Base-by-base conservation (phyloP, 352 stramenopile species). In the Globisporangium okanoganense region DNA sequence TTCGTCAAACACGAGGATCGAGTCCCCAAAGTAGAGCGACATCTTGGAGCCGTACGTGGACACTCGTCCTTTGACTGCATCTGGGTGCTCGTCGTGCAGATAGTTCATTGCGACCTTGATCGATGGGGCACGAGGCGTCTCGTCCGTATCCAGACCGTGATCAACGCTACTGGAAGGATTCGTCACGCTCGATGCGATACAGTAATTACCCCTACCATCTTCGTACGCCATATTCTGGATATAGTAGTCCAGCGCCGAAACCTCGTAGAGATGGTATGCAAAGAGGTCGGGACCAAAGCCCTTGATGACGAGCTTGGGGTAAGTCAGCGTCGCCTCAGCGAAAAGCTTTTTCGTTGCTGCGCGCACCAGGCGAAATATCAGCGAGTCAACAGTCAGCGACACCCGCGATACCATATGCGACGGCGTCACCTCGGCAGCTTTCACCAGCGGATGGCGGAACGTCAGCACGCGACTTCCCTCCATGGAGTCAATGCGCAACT, bases 201-300 rank as follows among this genome's bases (percentile, higher is more conserved):
- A 95, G 38, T 90, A 68, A 50, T 78, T 88, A 13, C 61, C 70
- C 41, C 57, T 55, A 1, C 71, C 55, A 9, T 76, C 49, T 1
- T 73, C 58, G 49, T 62, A 76, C 6, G 76, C 61, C 54, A 82
- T 85, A 35, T 85, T 92, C 63, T 95, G 84, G 8, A 95, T 58
- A 53, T 82, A 96, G 69, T 93, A 96, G 18, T 89, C 82, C 12
- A 61, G 59, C 20, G 90, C 78, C 29, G 70, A 55, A 10, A 91
- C 52, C 24, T 88, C 73, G 55, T 94, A 96, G 13, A 75, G 71
- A 62, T 96, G 87, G 36, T 84, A 96, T 18, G 79, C 85, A 54
- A 95, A 96, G 14, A 94, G 70, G 25, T 77, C 79, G 0, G 85
- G 84, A 0, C 87, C 87, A 68, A 86, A 94, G 0, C 87, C 87